phyloP scores from a whole-genome alignment of 371 early-diverging fungal species.

The Gilbertella persicaria region DNA sequence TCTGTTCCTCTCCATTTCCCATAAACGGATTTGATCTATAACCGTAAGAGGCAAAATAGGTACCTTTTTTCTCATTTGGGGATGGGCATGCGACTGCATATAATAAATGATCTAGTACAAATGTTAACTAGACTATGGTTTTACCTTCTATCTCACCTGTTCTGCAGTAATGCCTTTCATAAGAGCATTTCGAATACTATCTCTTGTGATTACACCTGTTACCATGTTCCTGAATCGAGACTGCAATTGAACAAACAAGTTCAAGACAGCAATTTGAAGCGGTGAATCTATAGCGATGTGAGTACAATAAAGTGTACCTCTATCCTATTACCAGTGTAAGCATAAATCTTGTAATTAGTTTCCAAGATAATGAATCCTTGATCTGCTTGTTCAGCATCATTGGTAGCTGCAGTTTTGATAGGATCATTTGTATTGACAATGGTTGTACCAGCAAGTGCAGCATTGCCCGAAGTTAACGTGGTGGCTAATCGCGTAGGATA shows the following conservation, averaged over 20 bases:
- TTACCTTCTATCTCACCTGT: constrained; percentile 59
- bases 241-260: constrained; percentile 87
- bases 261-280: constrained; percentile 96
- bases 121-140: neutral
- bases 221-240: constrained; percentile 96
- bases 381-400: constrained; percentile 53
- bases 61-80: constrained; percentile 83
- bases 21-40: constrained; percentile 94
- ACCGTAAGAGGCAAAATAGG: constrained; percentile 93
- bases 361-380: constrained; percentile 85
- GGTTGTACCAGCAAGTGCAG: constrained; percentile 35
- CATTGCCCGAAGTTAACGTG: constrained; percentile 83
- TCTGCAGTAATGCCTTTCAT: constrained; percentile 95
- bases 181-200: constrained; percentile 89
- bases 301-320: too few species aligned
- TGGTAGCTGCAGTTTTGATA: constrained; percentile 22
- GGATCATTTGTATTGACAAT: constrained; percentile 17
- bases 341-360: constrained; percentile 94
- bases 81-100: constrained; percentile 89
- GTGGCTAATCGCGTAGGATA: constrained; percentile 94
- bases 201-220: constrained; percentile 89
- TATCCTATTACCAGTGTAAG: constrained; percentile 80
- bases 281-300: constrained; percentile 74
- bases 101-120: constrained; percentile 78
- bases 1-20: constrained; percentile 97